phyloP scores from a whole-genome alignment of 352 stramenopile species.

The Thraustochytrium striatum region DNA sequence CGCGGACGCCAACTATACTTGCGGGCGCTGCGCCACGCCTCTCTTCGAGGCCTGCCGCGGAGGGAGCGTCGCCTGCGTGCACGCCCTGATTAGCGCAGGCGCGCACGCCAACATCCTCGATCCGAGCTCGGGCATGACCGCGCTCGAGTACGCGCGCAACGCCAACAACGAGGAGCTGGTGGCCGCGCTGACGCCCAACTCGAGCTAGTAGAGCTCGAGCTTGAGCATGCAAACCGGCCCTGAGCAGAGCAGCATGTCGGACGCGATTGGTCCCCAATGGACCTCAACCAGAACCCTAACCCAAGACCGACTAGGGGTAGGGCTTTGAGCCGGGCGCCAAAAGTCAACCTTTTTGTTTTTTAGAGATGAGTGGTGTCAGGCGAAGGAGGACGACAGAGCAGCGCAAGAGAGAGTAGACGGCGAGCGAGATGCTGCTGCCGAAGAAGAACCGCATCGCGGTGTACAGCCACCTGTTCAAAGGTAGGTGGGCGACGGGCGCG shows the following conservation, averaged over 20 bases:
- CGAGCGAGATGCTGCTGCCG: slow-evolving; percentile 48
- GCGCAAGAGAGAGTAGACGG: not conserved
- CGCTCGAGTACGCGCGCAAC: not conserved
- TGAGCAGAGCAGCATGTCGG: no score
- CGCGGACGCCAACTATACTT: slow-evolving; percentile 24
- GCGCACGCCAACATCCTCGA: not conserved
- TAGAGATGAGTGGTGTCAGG: not conserved
- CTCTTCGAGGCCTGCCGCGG: slow-evolving; percentile 7
- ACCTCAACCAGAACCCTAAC: no score
- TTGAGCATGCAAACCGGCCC: no score
- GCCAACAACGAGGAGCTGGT: no score
- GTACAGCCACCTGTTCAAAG: slow-evolving; percentile 53
- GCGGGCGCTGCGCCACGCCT: not conserved
- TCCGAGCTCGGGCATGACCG: not conserved
- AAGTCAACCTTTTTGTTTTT: not conserved
- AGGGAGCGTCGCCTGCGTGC: slow-evolving; percentile 2
- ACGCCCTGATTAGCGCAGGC: not conserved
- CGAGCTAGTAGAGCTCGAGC: no score
- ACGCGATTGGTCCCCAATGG: no score
- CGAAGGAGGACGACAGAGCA: no score
- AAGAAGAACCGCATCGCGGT: slow-evolving; percentile 52
- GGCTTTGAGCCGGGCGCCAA: no score
- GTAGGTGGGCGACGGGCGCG: not conserved
- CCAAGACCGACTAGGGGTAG: no score
- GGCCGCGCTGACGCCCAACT: no score